Percentiles rank a stretch among this genome's conserved stretches.
These are phyloP conservation scores for Chloris gayana DNA, from an alignment of 176 grass and related monocot species.

Conservation along the genomic window DNA sequence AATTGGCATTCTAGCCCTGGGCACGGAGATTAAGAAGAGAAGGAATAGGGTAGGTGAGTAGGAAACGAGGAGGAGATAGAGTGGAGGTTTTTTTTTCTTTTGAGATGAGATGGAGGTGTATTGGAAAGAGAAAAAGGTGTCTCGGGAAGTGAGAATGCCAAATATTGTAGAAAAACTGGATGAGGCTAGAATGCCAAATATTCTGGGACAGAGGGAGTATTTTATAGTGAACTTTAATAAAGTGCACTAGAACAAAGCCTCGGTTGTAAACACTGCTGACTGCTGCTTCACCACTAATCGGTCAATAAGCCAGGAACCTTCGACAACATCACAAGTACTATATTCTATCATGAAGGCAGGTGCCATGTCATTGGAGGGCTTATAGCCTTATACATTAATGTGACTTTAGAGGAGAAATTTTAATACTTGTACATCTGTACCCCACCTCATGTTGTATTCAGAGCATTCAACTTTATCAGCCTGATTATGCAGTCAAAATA, in stretches of 20 bases:
- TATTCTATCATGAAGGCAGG: background rate
- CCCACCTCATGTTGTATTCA: conserved; percentile 9
- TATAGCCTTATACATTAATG: background rate
- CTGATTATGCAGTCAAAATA: background rate
- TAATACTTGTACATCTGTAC: conserved; percentile 2
- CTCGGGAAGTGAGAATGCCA: too few relatives aligned
- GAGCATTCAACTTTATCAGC: background rate
- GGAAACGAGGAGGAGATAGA: too few relatives aligned
- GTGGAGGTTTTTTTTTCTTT: too few relatives aligned
- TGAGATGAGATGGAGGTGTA: too few relatives aligned
- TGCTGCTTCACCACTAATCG: background rate
- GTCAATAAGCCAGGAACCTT: background rate
- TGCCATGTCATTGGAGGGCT: background rate
- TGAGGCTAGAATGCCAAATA: too few relatives aligned
- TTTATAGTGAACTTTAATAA: background rate
- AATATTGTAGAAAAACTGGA: too few relatives aligned
- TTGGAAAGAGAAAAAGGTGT: too few relatives aligned
- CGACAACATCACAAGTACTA: background rate
- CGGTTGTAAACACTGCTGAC: background rate
- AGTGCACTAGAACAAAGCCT: background rate
- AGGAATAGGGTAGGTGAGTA: too few relatives aligned
- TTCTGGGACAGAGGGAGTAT: too few relatives aligned
- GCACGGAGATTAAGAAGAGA: too few relatives aligned
- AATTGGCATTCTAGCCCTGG: too few relatives aligned
- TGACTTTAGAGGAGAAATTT: background rate